A percentile compares a stretch with the other conserved stretches of the same genome.
Conservation (phyloP, 208 protist genomes). For the Lotmaria passim region DNA sequence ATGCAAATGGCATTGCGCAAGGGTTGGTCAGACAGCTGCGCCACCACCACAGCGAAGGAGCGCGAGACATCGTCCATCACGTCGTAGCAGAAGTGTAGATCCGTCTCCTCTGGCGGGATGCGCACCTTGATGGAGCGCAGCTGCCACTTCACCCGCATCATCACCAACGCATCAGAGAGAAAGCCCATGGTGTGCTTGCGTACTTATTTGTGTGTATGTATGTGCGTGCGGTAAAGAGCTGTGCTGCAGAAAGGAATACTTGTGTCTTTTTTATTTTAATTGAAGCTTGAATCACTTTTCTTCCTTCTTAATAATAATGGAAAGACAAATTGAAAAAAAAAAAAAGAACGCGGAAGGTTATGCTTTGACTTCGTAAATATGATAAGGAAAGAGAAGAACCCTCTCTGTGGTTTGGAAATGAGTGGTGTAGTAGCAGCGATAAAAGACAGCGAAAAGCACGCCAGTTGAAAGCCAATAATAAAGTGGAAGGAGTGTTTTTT, state of each 20-base stretch:
- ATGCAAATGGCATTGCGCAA: constrained; percentile 94
- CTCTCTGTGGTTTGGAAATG: background rate
- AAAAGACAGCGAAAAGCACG: constrained; percentile 13
- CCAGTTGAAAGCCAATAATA: too few relatives aligned
- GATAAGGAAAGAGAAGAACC: background rate
- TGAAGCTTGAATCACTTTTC: background rate
- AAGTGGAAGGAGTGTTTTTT: too few relatives aligned
- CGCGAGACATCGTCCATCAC: constrained; percentile 87
- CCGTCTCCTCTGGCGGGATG: constrained; percentile 46
- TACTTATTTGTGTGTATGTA: constrained; percentile 8
- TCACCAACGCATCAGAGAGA: constrained; percentile 41
- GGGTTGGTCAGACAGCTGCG: constrained; percentile 77
- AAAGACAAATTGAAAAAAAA: background rate
- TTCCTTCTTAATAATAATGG: background rate
- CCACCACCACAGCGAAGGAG: constrained; percentile 95
- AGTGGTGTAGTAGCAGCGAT: background rate
- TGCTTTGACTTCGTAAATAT: constrained; percentile 29
- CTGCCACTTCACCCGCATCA: constrained; percentile 70
- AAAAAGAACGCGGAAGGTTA: background rate
- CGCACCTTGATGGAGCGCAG: constrained; percentile 39
- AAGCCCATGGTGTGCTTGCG: constrained; percentile 32
- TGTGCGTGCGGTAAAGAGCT: constrained; percentile 10
- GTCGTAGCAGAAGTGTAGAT: constrained; percentile 92
- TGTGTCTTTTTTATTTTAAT: too few relatives aligned
- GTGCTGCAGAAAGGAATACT: background rate